phyloP scores from a whole-genome alignment of 305 asterid genomes.

The Solanum hybrid region DNA sequence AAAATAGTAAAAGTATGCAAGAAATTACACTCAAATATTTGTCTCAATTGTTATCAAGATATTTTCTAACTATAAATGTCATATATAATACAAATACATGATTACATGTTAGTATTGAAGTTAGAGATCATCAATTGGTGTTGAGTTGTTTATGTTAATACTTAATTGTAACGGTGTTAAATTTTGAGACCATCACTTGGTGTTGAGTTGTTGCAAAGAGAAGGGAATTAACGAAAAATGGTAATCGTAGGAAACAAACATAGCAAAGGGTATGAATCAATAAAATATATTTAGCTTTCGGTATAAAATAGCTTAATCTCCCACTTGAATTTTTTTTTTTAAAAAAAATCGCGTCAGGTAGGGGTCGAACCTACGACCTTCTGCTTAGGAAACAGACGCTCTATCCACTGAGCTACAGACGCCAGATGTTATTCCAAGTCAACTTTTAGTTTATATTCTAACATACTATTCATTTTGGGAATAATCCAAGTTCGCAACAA shows the following conservation, averaged over 20 bases:
- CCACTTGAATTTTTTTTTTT: not conserved
- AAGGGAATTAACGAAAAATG: no score
- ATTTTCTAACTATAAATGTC: not conserved
- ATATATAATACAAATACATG: no score
- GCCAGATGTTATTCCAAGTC: slow-evolving; percentile 1
- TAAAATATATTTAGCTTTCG: not conserved
- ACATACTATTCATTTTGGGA: no score
- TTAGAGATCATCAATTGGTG: not conserved
- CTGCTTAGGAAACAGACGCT: slow-evolving; percentile 99
- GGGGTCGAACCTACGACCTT: slow-evolving; percentile 99
- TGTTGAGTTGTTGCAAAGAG: not conserved
- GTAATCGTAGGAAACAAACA: not conserved
- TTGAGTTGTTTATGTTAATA: no score
- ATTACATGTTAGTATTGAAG: not conserved
- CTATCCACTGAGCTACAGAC: slow-evolving; percentile 99
- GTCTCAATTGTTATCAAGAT: not conserved
- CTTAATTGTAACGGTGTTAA: no score
- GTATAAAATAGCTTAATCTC: no score
- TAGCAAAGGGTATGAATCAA: not conserved
- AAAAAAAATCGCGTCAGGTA: slow-evolving; percentile 43
- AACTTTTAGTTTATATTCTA: no score
- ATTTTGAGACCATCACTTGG: not conserved
- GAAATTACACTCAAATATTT: not conserved
- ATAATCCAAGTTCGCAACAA: no score
- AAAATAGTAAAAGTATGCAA: not conserved